phyloP scores from a whole-genome alignment of 345 rosid species.

The Lumnitzera littorea region DNA sequence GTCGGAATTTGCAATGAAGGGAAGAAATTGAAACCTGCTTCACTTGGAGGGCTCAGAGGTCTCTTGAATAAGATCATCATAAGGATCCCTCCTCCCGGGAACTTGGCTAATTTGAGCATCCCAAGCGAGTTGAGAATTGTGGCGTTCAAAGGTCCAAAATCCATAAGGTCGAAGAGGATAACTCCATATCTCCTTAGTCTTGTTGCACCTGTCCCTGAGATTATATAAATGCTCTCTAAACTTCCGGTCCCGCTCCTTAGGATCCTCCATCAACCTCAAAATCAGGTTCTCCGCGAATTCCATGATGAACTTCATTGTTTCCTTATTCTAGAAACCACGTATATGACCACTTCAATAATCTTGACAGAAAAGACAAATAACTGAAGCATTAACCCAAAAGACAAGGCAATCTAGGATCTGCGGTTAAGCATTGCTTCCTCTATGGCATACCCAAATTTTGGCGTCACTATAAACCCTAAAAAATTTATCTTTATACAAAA shows the following conservation, averaged over 20 bases:
- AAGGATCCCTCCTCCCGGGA: conserved; percentile 91
- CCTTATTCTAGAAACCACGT: background rate
- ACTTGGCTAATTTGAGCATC: conserved; percentile 97
- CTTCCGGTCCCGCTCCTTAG: conserved; percentile 77
- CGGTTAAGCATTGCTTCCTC: too few species aligned
- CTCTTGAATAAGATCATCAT: conserved; percentile 73
- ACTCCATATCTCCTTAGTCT: conserved; percentile 98
- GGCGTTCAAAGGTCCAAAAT: conserved; percentile 94
- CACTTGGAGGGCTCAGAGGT: conserved; percentile 21
- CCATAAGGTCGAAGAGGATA: conserved; percentile 94
- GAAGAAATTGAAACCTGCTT: background rate
- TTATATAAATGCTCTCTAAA: conserved; percentile 73
- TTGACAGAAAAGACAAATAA: too few species aligned
- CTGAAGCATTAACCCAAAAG: too few species aligned
- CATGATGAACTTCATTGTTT: conserved; percentile 75
- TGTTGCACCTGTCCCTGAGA: conserved; percentile 63
- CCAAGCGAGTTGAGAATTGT: conserved; percentile 88
- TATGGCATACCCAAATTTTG: too few species aligned
- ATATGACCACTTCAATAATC: background rate
- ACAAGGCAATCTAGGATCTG: too few species aligned
- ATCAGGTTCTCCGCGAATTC: conserved; percentile 90
- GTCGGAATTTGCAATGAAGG: too few species aligned
- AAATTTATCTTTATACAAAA: too few species aligned
- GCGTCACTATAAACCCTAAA: too few species aligned
- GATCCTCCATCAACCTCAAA: conserved; percentile 91